These are phyloP conservation scores for Penicillium salamii DNA, from an alignment of 495 filamentous ascomycete species.

Conservation along the genomic window DNA sequence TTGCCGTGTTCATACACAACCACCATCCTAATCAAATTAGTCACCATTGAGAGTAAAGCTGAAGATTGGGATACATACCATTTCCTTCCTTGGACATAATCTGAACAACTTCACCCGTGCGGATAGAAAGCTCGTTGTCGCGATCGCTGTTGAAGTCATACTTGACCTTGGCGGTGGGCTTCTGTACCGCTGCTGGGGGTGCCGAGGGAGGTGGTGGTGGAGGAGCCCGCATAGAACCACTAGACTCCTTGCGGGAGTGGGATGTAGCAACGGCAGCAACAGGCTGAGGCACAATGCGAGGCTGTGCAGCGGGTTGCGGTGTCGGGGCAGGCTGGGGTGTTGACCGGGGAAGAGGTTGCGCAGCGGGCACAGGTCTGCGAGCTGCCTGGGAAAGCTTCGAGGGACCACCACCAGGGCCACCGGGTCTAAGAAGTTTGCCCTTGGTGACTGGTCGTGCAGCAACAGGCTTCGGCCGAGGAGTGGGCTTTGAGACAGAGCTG, in stretches of 20 bases:
- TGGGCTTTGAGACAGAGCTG: constrained; percentile 77
- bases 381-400: constrained; percentile 62
- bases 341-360: constrained; percentile 36
- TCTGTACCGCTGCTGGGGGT: constrained; percentile 56
- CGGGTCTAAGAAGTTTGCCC: constrained; percentile 86
- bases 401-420: constrained; percentile 78
- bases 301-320: constrained; percentile 39
- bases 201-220: constrained; percentile 72
- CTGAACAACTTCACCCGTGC: constrained; percentile 74
- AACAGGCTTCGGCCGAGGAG: constrained; percentile 79
- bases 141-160: constrained; percentile 85
- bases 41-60: constrained; percentile 1
- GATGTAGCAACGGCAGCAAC: constrained; percentile 40
- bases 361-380: constrained; percentile 29
- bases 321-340: constrained; percentile 44
- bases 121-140: constrained; percentile 75
- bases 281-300: constrained; percentile 42
- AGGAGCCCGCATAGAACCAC: constrained; percentile 55
- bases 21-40: constrained; percentile 74
- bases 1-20: constrained; percentile 70
- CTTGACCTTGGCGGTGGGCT: constrained; percentile 75
- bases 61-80: constrained; percentile 54
- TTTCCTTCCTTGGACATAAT: constrained; percentile 87
- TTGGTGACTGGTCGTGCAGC: constrained; percentile 82
- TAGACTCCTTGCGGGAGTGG: constrained; percentile 55